phyloP scores from a whole-genome alignment of 805 yeast species.

The Nakazawaea ernobii region DNA sequence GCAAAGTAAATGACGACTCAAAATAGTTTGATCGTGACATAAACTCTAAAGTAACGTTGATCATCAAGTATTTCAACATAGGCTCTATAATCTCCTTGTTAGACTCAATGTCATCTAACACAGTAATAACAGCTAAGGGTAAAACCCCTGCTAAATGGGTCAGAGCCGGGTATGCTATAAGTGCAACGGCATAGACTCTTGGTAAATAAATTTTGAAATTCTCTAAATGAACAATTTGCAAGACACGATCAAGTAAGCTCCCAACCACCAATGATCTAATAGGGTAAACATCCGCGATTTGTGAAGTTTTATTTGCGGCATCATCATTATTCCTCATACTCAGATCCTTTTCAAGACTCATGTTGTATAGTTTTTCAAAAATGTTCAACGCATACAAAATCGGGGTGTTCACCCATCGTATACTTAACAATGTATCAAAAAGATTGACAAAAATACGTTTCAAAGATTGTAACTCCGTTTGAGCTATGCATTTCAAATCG shows the following conservation, averaged over 20 bases:
- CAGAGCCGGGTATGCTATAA: background rate
- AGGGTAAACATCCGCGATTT: background rate
- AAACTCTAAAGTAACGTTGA: background rate
- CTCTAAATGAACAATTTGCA: background rate
- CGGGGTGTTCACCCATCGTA: slow-evolving; percentile 2
- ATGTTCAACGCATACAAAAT: background rate
- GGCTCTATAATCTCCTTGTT: background rate
- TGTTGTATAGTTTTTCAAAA: background rate
- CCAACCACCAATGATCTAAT: background rate
- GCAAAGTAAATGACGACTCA: background rate
- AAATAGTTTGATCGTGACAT: background rate
- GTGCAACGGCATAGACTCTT: background rate
- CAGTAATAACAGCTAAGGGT: background rate
- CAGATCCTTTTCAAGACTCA: background rate
- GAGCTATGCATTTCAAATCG: background rate
- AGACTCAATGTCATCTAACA: background rate
- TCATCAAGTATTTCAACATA: background rate
- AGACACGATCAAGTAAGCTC: background rate
- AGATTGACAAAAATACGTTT: background rate
- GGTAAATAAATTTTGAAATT: background rate
- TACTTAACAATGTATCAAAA: background rate
- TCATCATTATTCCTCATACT: too few species aligned
- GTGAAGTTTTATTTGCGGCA: background rate
- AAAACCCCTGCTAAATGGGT: background rate
- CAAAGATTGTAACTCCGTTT: too few species aligned